These are phyloP conservation scores for Penicillium crustosum DNA, from an alignment of 2,329 filamentous ascomycete species.

Conservation along the genomic window DNA sequence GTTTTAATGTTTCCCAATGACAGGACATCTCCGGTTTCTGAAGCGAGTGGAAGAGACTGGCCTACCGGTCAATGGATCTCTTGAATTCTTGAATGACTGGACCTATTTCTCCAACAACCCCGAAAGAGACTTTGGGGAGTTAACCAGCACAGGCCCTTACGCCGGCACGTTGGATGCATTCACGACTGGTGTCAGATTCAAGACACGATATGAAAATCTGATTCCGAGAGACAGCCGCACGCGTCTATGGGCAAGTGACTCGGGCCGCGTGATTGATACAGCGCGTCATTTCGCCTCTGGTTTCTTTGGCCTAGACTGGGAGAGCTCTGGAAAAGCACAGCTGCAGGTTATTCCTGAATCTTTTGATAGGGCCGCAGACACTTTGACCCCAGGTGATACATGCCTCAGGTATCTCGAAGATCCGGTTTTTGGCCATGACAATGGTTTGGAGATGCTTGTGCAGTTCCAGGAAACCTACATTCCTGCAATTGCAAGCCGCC, in stretches of 20 bases:
- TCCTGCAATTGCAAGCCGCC: constrained; percentile 45
- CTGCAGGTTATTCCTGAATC: constrained; percentile 57
- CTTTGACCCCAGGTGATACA: constrained; percentile 56
- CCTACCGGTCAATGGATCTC: constrained; percentile 48
- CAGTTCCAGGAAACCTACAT: constrained; percentile 52
- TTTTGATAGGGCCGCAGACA: constrained; percentile 52
- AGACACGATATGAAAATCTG: constrained; percentile 54
- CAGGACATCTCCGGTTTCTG: constrained; percentile 51
- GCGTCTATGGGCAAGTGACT: constrained; percentile 57
- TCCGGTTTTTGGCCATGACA: constrained; percentile 47
- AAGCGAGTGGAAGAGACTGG: constrained; percentile 47
- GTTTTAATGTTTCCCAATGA: constrained; percentile 1
- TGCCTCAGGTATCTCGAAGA: constrained; percentile 43
- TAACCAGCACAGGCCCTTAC: constrained; percentile 57
- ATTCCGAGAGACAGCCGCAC: constrained; percentile 37
- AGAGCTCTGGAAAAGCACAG: constrained; percentile 34
- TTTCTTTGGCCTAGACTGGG: constrained; percentile 55
- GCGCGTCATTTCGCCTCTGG: constrained; percentile 56
- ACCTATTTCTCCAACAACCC: constrained; percentile 53
- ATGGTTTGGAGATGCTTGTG: constrained; percentile 50
- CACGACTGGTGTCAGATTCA: constrained; percentile 54
- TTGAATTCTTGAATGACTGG: constrained; percentile 57
- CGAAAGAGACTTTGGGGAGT: constrained; percentile 50
- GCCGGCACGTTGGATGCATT: constrained; percentile 56
- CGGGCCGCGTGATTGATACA: constrained; percentile 56